Conservation (phyloP, 768 basidiomycete species). For the Stropharia rugosoannulata region DNA sequence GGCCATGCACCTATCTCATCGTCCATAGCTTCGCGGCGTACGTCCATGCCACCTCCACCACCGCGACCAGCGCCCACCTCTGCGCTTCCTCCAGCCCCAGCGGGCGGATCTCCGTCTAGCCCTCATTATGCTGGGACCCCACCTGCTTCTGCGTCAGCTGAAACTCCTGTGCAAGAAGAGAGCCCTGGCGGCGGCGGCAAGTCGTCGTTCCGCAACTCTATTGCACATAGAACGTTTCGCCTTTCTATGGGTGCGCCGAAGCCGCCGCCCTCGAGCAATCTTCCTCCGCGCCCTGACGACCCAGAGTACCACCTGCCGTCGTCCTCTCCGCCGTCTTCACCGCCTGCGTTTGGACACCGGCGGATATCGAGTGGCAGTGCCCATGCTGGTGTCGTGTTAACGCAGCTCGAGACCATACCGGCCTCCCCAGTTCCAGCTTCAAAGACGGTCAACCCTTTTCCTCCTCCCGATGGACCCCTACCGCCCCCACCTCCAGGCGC, state of each 20-base stretch:
- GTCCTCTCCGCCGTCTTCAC: not conserved
- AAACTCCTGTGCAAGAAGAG: slow-evolving; percentile 15
- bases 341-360: slow-evolving; percentile 19
- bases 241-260: slow-evolving; percentile 65
- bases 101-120: no score
- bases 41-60: slow-evolving; percentile 73
- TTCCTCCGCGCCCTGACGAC: slow-evolving; percentile 74
- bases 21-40: slow-evolving; percentile 33
- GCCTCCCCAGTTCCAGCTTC: slow-evolving; percentile 42
- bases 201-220: slow-evolving; percentile 53
- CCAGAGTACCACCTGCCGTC: slow-evolving; percentile 20
- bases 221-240: slow-evolving; percentile 55
- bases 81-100: slow-evolving; percentile 69
- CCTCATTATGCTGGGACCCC: not conserved
- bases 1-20: slow-evolving; percentile 12
- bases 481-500: slow-evolving; percentile 34
- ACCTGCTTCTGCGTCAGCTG: slow-evolving; percentile 21
- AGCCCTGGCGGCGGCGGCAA: slow-evolving; percentile 22
- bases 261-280: slow-evolving; percentile 55
- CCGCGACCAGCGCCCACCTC: slow-evolving; percentile 71
- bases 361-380: slow-evolving; percentile 36
- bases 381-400: slow-evolving; percentile 13
- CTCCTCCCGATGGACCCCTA: slow-evolving; percentile 44
- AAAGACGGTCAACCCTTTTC: slow-evolving; percentile 30
- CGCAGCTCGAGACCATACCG: slow-evolving; percentile 41